Percentiles rank a stretch among this genome's conserved stretches.
Evolutionary conservation across 163 green algal species (phyloP).

Genomic region (Coccomyxa subellipsoidea): DNA sequence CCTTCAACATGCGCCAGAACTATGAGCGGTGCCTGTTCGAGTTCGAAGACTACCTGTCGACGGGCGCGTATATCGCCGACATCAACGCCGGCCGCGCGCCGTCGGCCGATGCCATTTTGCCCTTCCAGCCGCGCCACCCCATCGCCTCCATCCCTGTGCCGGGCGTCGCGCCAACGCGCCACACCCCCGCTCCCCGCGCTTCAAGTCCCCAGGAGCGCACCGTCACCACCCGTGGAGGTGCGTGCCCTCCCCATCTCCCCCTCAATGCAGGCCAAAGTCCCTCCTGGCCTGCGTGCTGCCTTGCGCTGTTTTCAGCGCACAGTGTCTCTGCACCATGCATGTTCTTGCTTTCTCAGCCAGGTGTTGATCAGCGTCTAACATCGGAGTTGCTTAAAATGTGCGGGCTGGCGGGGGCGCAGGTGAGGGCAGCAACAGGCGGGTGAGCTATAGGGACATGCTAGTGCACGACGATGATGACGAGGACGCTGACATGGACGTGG

Average conservation of each 20-base stretch:
- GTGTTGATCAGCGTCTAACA: too few species aligned
- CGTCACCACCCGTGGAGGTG: background rate
- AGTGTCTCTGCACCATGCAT: too few species aligned
- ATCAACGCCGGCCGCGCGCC: conserved; percentile 30
- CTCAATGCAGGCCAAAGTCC: too few species aligned
- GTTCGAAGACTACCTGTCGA: conserved; percentile 66
- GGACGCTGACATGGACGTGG: conserved; percentile 9
- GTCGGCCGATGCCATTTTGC: conserved; percentile 32
- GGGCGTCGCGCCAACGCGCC: background rate
- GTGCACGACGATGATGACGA: background rate
- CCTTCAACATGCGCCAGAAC: conserved; percentile 74
- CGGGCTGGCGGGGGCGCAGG: background rate
- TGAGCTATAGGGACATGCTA: background rate
- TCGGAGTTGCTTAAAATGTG: background rate
- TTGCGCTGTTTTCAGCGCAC: too few species aligned
- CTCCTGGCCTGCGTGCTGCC: too few species aligned
- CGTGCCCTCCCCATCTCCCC: background rate
- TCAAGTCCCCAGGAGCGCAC: background rate
- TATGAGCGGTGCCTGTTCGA: conserved; percentile 71
- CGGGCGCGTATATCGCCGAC: conserved; percentile 42
- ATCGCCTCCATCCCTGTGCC: background rate
- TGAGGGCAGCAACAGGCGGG: background rate
- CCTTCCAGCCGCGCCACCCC: conserved; percentile 7
- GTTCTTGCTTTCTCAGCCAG: too few species aligned
- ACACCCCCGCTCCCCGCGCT: background rate